phyloP scores from a whole-genome alignment of 768 basidiomycete genomes.

The Phlegmacium glaucopus region DNA sequence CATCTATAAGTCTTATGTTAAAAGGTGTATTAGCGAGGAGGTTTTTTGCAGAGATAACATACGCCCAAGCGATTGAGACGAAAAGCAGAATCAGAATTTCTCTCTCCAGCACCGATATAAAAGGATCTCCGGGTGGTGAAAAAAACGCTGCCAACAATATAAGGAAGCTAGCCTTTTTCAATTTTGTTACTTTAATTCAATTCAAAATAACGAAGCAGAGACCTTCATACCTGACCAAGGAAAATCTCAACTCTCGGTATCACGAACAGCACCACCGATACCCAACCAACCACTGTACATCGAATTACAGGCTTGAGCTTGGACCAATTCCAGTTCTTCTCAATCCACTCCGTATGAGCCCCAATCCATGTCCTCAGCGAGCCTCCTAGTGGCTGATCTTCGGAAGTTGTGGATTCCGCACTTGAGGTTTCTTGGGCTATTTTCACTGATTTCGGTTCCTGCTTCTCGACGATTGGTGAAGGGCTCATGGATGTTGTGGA shows the following conservation, averaged over 20 bases:
- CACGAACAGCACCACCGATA: slow-evolving; percentile 55
- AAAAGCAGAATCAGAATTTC: slow-evolving; percentile 54
- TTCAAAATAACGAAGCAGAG: background rate
- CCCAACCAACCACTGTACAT: slow-evolving; percentile 60
- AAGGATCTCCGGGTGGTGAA: slow-evolving; percentile 66
- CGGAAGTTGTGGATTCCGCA: too few species aligned
- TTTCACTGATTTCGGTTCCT: too few species aligned
- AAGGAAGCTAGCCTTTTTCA: slow-evolving; percentile 60
- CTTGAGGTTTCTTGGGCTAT: too few species aligned
- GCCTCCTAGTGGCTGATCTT: too few species aligned
- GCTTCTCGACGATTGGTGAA: too few species aligned
- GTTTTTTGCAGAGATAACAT: slow-evolving; percentile 21
- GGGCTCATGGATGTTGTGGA: too few species aligned
- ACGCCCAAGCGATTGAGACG: slow-evolving; percentile 57
- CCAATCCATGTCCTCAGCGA: too few species aligned
- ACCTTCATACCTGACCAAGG: slow-evolving; percentile 53
- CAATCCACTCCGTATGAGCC: slow-evolving; percentile 43
- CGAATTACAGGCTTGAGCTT: slow-evolving; percentile 64
- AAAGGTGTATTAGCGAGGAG: background rate
- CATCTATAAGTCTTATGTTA: slow-evolving; percentile 42
- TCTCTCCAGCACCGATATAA: slow-evolving; percentile 64
- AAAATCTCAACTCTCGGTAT: slow-evolving; percentile 44
- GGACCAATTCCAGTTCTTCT: slow-evolving; percentile 51
- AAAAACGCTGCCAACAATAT: slow-evolving; percentile 67
- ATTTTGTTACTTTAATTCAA: background rate